A percentile compares a stretch with the other conserved stretches of the same genome.
phyloP scores from a whole-genome alignment of 2,329 filamentous ascomycete species.

The Ophiocordyceps camponoti-floridani region DNA sequence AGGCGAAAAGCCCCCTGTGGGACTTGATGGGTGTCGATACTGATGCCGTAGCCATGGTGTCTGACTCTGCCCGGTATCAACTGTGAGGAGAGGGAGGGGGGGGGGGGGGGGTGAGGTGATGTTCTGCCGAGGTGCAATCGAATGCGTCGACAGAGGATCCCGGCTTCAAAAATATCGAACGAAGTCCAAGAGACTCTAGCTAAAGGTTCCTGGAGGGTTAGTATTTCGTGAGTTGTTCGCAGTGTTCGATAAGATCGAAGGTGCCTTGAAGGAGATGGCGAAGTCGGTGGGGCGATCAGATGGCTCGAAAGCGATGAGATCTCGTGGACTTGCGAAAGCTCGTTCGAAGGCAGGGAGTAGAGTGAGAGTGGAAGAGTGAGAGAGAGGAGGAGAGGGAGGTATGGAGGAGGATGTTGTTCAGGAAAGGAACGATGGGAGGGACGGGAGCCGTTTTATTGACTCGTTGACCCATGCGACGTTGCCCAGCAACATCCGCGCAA shows the following conservation, averaged over 20 bases:
- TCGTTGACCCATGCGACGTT: constrained; percentile 17
- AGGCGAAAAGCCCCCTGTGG: constrained; percentile 81
- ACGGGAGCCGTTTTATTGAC: constrained; percentile 26
- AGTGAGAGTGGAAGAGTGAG: constrained; percentile 4
- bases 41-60: constrained; percentile 60
- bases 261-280: constrained; percentile 20
- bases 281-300: constrained; percentile 31
- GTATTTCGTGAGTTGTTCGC: constrained; percentile 21
- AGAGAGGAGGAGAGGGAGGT: constrained; percentile 2
- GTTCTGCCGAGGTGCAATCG: constrained; percentile 26
- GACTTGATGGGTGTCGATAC: constrained; percentile 90
- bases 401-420: not conserved
- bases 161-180: constrained; percentile 24
- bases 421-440: constrained; percentile 2
- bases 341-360: constrained; percentile 7
- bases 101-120: not conserved
- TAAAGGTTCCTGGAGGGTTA: constrained; percentile 39
- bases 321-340: constrained; percentile 21
- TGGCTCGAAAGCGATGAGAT: constrained; percentile 28
- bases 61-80: constrained; percentile 9
- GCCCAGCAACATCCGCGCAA: constrained; percentile 15
- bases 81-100: constrained; percentile 3
- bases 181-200: constrained; percentile 42
- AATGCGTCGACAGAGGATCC: constrained; percentile 24
- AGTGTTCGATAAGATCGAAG: constrained; percentile 29